Evolutionary conservation across 257 asterid genomes (phyloP).

Genomic region (Solanum chiquidenum): DNA sequence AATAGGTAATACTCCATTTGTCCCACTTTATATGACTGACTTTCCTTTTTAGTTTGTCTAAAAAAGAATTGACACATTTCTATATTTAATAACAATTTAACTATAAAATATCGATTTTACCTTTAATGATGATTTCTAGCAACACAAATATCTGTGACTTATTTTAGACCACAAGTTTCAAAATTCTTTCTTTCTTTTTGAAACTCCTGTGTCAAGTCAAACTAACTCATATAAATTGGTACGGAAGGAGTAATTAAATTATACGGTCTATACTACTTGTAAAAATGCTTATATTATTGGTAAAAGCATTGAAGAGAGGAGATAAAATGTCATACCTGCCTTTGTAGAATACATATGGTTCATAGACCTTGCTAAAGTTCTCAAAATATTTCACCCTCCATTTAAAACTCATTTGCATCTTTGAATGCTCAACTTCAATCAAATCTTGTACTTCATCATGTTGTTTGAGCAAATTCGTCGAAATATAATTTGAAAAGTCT

Average conservation of each 20-base stretch:
- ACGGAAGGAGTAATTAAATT: too few relatives aligned
- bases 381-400: neutral
- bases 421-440: neutral
- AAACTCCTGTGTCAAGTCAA: too few relatives aligned
- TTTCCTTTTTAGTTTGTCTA: too few relatives aligned
- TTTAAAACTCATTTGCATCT: neutral
- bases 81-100: too few relatives aligned
- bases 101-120: too few relatives aligned
- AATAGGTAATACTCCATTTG: neutral
- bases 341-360: neutral
- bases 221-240: too few relatives aligned
- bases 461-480: neutral
- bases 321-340: neutral
- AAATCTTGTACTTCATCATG: neutral
- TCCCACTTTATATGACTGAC: neutral
- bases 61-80: too few relatives aligned
- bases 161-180: neutral
- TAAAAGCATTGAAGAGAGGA: neutral
- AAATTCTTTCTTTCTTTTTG: too few relatives aligned
- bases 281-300: neutral
- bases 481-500: neutral
- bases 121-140: too few relatives aligned
- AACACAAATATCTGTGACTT: neutral
- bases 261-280: neutral
- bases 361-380: neutral